Percentiles rank a stretch among this genome's conserved stretches.
Conservation (phyloP, 1,284 basidiomycete genomes). For the Puccinia coronata region DNA sequence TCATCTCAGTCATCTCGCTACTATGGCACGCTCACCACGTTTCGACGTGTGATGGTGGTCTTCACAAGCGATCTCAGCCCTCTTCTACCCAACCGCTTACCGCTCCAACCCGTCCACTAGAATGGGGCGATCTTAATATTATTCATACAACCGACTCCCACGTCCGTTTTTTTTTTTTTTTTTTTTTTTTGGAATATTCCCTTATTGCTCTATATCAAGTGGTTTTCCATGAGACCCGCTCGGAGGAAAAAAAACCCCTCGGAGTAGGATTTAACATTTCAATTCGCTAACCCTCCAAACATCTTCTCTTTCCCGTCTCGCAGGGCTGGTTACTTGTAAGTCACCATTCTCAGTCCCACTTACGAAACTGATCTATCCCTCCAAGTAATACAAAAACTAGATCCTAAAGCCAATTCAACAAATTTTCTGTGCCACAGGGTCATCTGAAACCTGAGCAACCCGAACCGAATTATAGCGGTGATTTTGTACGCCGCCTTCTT, state of each 20-base stretch:
- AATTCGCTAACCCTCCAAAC: background rate
- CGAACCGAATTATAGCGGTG: conserved; percentile 56
- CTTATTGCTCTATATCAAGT: too few species aligned
- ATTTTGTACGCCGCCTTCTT: conserved; percentile 33
- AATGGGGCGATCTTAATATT: conserved; percentile 76
- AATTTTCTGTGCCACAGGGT: conserved; percentile 50
- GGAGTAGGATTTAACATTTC: background rate
- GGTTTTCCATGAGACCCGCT: background rate
- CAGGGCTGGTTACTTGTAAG: conserved; percentile 48
- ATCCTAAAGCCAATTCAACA: background rate
- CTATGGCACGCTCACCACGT: background rate
- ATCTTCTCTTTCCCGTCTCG: background rate
- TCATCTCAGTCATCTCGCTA: background rate
- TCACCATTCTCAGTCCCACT: background rate
- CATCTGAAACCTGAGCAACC: conserved; percentile 57
- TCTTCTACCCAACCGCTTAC: conserved; percentile 18
- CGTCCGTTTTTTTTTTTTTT: conserved; percentile 57
- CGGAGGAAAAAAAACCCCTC: background rate
- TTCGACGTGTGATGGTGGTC: background rate
- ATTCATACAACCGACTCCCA: conserved; percentile 80
- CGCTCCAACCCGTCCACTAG: conserved; percentile 62
- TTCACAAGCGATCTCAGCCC: conserved; percentile 39
- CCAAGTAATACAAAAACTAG: background rate
- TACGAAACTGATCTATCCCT: background rate
- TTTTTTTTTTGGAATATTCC: background rate